Evolutionary conservation across 371 early-diverging fungal genomes (phyloP).

Genomic region (Paraphysoderma sedebokerense): DNA sequence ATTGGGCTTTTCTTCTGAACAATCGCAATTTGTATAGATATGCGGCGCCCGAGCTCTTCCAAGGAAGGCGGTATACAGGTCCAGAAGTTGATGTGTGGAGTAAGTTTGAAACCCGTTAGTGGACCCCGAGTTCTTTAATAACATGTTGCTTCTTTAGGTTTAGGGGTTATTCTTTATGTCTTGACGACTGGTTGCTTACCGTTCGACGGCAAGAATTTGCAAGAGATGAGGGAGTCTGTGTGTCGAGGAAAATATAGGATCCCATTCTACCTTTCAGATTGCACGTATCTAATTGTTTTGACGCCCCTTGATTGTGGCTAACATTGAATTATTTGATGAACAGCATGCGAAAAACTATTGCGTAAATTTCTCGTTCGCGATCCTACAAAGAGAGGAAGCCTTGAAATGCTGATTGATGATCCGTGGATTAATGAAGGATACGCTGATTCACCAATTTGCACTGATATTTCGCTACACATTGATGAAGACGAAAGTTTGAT

Average conservation of each 20-base stretch:
- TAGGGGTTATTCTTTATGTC: constrained; percentile 55
- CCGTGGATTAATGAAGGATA: constrained; percentile 37
- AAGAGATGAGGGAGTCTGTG: constrained; percentile 30
- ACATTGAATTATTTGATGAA: too few species aligned
- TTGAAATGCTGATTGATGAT: constrained; percentile 35
- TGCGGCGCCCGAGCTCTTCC: constrained; percentile 59
- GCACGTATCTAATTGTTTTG: too few species aligned
- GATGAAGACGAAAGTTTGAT: constrained; percentile 28
- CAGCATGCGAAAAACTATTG: constrained; percentile 39
- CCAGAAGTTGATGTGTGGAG: constrained; percentile 58
- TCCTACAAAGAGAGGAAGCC: constrained; percentile 23
- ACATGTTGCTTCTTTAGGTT: constrained; percentile 2
- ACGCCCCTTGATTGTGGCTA: too few species aligned
- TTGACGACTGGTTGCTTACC: constrained; percentile 49
- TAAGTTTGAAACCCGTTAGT: background rate
- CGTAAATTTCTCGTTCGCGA: constrained; percentile 35
- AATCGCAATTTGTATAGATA: constrained; percentile 27
- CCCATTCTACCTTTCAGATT: constrained; percentile 36
- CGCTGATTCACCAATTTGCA: constrained; percentile 21
- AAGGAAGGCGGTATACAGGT: constrained; percentile 43
- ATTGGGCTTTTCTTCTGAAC: background rate
- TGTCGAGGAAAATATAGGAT: constrained; percentile 39
- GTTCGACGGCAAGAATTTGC: constrained; percentile 19
- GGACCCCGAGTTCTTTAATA: background rate
- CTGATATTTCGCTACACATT: constrained; percentile 15